A percentile compares a stretch with the other conserved stretches of the same genome.
phyloP scores from a whole-genome alignment of 805 yeast species.

The Suhomyces sp. region DNA sequence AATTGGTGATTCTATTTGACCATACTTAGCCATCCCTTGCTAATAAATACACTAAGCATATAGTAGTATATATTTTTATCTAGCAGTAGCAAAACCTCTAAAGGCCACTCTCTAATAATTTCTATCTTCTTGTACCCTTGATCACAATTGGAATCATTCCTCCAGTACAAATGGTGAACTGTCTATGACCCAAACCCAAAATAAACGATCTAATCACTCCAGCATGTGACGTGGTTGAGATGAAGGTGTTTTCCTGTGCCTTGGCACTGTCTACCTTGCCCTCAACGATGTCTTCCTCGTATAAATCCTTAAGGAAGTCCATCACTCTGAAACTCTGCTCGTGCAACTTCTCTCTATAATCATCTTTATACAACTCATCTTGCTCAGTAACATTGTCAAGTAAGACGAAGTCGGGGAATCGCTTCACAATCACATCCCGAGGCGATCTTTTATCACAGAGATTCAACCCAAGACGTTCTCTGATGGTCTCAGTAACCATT shows the following conservation, averaged over 20 bases:
- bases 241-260: constrained; percentile 21
- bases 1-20: no score
- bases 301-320: constrained; percentile 39
- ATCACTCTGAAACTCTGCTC: constrained; percentile 53
- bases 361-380: constrained; percentile 46
- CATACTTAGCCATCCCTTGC: no score
- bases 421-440: constrained; percentile 34
- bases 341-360: constrained; percentile 47
- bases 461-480: constrained; percentile 63
- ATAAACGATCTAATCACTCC: constrained; percentile 56
- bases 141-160: constrained; percentile 63
- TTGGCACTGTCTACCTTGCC: constrained; percentile 21
- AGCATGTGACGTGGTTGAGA: constrained; percentile 59
- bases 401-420: constrained; percentile 31
- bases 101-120: background rate
- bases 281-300: constrained; percentile 20
- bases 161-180: constrained; percentile 61
- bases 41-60: no score
- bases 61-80: no score
- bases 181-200: constrained; percentile 53
- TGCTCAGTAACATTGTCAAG: constrained; percentile 41
- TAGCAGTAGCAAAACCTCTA: no score
- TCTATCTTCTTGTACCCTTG: constrained; percentile 34
- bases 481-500: constrained; percentile 43
- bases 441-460: constrained; percentile 58